These are phyloP conservation scores for Entomophthora muscae DNA, from an alignment of 371 early-diverging fungal genomes.

Conservation along the genomic window DNA sequence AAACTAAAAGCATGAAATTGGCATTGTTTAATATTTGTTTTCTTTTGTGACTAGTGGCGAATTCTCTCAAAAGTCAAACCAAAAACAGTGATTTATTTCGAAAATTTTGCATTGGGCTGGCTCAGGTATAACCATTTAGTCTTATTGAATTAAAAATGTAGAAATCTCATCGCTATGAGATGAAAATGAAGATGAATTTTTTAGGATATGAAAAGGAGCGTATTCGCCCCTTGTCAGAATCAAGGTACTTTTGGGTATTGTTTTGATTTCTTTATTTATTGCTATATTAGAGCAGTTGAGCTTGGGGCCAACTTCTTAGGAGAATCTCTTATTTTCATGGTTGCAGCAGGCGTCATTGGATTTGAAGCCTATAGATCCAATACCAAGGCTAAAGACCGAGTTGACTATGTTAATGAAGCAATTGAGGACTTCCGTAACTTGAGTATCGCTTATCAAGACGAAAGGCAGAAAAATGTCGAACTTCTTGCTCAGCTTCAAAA, in stretches of 20 bases:
- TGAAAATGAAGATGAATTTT: slow-evolving; percentile 69
- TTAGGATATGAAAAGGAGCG: slow-evolving; percentile 64
- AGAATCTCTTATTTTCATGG: slow-evolving; percentile 72
- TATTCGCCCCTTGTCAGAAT: slow-evolving; percentile 70
- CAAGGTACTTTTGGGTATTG: slow-evolving; percentile 20
- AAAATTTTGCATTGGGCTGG: slow-evolving; percentile 7
- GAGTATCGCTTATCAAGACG: background rate
- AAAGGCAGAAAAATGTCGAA: background rate
- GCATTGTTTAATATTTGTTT: no score
- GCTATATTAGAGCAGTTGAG: slow-evolving; percentile 49
- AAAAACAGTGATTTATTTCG: slow-evolving; percentile 3
- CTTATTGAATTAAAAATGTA: slow-evolving; percentile 7
- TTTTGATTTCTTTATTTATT: background rate
- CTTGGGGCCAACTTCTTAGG: slow-evolving; percentile 73
- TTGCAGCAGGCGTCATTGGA: slow-evolving; percentile 23
- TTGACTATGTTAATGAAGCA: slow-evolving; percentile 5
- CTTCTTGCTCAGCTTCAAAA: background rate
- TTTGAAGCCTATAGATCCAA: slow-evolving; percentile 1
- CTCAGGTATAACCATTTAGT: slow-evolving; percentile 7
- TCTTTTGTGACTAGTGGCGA: slow-evolving; percentile 9
- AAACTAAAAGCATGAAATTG: no score
- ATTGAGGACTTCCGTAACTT: slow-evolving; percentile 3
- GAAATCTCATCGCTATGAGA: slow-evolving; percentile 43
- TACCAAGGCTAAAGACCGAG: background rate
- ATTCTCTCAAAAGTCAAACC: slow-evolving; percentile 7